A percentile compares a stretch with the other conserved stretches of the same genome.
phyloP scores from a whole-genome alignment of 2,329 filamentous ascomycete genomes.

The Colletotrichum ledebouriae region DNA sequence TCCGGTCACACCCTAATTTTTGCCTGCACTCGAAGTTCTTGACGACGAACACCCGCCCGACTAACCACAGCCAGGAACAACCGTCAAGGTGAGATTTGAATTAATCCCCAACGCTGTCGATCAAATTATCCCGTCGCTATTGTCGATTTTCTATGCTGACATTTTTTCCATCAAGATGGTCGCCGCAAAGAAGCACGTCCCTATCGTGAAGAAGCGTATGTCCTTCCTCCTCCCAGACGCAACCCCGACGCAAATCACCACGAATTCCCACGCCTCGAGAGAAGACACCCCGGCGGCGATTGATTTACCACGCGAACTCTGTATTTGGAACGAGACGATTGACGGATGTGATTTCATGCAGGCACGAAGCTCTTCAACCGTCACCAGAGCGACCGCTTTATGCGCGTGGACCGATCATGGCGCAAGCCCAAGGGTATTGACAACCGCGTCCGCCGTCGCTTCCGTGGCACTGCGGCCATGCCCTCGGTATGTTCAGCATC shows the following conservation, averaged over 20 bases:
- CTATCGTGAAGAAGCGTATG: constrained; percentile 99
- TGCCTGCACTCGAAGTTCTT: constrained; percentile 4
- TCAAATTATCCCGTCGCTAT: constrained; percentile 21
- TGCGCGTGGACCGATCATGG: constrained; percentile 90
- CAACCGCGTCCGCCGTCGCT: constrained; percentile 96
- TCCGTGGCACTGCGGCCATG: constrained; percentile 96
- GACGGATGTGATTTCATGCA: constrained; percentile 60
- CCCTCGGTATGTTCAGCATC: constrained; percentile 83
- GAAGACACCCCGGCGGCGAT: constrained; percentile 11
- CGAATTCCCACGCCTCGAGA: constrained; percentile 34
- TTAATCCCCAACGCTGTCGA: constrained; percentile 34
- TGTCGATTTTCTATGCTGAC: constrained; percentile 48
- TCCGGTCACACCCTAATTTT: constrained; percentile 15
- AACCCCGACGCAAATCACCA: constrained; percentile 6
- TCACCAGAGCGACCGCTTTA: constrained; percentile 98
- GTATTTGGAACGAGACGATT: constrained; percentile 47
- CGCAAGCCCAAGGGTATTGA: constrained; percentile 99
- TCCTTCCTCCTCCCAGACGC: constrained; percentile 52
- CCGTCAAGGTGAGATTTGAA: constrained; percentile 56
- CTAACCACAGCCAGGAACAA: constrained; percentile 54
- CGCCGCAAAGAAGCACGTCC: constrained; percentile 98
- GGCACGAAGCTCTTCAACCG: constrained; percentile 95
- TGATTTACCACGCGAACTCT: constrained; percentile 28
- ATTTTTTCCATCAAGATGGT: constrained; percentile 78
- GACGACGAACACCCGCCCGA: constrained; percentile 33